phyloP scores from a whole-genome alignment of 2,329 filamentous ascomycete species.

The Leptosphaerulina australis region DNA sequence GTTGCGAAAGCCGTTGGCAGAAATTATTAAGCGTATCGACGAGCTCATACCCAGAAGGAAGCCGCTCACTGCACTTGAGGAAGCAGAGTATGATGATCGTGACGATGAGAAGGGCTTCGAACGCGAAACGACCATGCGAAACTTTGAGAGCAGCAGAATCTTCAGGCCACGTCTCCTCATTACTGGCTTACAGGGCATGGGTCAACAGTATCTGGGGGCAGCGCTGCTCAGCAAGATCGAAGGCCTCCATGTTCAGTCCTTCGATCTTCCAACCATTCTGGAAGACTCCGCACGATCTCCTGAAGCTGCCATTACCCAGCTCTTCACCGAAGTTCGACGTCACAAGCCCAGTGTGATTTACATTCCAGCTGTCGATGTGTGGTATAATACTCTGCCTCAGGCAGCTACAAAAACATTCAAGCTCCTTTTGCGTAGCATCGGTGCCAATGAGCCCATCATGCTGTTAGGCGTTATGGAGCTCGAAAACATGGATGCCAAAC shows the following conservation, averaged over 20 bases:
- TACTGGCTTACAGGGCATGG: conserved; percentile 84
- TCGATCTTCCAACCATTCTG: conserved; percentile 86
- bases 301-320: conserved; percentile 86
- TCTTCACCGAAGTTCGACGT: conserved; percentile 90
- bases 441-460: conserved; percentile 89
- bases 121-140: conserved; percentile 73
- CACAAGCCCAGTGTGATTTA: conserved; percentile 97
- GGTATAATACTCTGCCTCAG: conserved; percentile 75
- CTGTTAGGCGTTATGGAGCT: conserved; percentile 84
- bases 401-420: conserved; percentile 78
- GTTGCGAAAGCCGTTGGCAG: conserved; percentile 71
- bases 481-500: conserved; percentile 60
- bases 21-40: conserved; percentile 73
- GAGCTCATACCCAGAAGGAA: conserved; percentile 83
- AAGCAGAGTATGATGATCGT: conserved; percentile 89
- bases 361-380: conserved; percentile 86
- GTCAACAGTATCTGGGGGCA: conserved; percentile 84
- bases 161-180: conserved; percentile 89
- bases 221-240: conserved; percentile 91
- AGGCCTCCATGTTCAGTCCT: conserved; percentile 90
- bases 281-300: conserved; percentile 80
- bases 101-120: conserved; percentile 84
- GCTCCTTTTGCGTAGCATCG: conserved; percentile 78
- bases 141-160: conserved; percentile 82
- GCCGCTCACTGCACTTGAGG: conserved; percentile 85